A percentile compares a stretch with the other conserved stretches of the same genome.
Conservation (phyloP, 106 monocot genomes). For the Ottelia alismoides region DNA sequence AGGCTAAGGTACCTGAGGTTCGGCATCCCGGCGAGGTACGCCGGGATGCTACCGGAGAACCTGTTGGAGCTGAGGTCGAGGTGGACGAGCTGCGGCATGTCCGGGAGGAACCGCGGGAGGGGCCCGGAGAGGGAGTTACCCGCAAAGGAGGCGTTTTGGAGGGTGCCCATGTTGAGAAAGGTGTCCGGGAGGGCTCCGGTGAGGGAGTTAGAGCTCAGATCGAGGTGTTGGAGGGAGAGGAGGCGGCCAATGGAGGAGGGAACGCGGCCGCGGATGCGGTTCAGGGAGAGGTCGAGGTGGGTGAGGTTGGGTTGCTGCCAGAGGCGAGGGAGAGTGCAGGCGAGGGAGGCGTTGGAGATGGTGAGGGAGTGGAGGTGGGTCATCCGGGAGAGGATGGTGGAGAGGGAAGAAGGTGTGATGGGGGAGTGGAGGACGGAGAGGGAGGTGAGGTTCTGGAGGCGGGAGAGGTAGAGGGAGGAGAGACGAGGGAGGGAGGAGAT, state of each 20-base stretch:
- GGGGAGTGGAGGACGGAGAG: constrained; percentile 44
- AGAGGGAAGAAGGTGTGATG: constrained; percentile 27
- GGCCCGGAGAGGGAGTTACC: constrained; percentile 51
- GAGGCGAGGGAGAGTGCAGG: constrained; percentile 55
- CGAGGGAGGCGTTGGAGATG: constrained; percentile 54
- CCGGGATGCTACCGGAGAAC: constrained; percentile 67
- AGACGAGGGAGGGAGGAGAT: constrained; percentile 33
- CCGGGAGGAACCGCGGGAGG: constrained; percentile 37
- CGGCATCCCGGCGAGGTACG: constrained; percentile 41
- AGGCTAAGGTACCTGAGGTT: constrained; percentile 43
- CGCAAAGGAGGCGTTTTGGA: constrained; percentile 35
- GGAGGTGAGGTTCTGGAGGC: constrained; percentile 56
- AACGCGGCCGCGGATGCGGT: constrained; percentile 31
- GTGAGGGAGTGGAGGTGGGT: constrained; percentile 28
- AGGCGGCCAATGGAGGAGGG: constrained; percentile 33
- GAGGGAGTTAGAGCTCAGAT: constrained; percentile 51
- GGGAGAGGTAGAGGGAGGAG: constrained; percentile 44
- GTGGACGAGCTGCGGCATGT: constrained; percentile 40
- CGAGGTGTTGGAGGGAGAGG: constrained; percentile 21
- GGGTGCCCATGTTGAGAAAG: constrained; percentile 34
- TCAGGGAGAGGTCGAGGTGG: constrained; percentile 36
- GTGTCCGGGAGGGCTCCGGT: constrained; percentile 40
- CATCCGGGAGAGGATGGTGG: constrained; percentile 62
- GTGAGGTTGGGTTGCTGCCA: constrained; percentile 48
- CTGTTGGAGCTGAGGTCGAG: constrained; percentile 75